Evolutionary conservation across 352 stramenopile species (phyloP).

Genomic region (Pythium dissotocum): DNA sequence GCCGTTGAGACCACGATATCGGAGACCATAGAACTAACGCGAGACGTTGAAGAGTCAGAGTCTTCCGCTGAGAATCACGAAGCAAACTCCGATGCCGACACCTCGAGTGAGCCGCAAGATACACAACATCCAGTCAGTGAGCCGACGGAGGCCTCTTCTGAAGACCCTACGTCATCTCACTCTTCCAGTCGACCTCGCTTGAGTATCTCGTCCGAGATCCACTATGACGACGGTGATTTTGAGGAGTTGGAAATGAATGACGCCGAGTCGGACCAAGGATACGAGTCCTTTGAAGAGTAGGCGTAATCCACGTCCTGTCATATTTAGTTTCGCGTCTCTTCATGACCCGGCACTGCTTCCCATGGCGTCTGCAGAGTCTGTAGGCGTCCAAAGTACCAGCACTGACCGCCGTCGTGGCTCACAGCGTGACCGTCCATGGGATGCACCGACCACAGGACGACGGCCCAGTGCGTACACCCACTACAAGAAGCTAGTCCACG

Average conservation of each 20-base stretch:
- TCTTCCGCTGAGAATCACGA: background rate
- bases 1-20: background rate
- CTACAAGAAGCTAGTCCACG: constrained; percentile 55
- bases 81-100: background rate
- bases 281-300: constrained; percentile 22
- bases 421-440: constrained; percentile 12
- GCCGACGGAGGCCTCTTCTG: background rate
- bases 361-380: background rate
- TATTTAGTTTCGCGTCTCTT: constrained; percentile 10
- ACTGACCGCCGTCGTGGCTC: background rate
- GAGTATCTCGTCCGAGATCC: constrained; percentile 1
- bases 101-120: background rate
- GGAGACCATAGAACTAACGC: background rate
- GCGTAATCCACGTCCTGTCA: background rate
- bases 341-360: background rate
- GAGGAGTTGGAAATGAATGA: constrained; percentile 16
- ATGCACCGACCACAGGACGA: background rate
- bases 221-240: constrained; percentile 19
- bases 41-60: background rate
- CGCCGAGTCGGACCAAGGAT: constrained; percentile 21
- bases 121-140: background rate
- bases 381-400: background rate
- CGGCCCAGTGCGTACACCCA: constrained; percentile 44
- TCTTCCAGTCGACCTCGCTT: background rate
- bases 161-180: background rate